Evolutionary conservation across 148 eudicot genomes (phyloP).

Genomic region (Chenopodium album): DNA sequence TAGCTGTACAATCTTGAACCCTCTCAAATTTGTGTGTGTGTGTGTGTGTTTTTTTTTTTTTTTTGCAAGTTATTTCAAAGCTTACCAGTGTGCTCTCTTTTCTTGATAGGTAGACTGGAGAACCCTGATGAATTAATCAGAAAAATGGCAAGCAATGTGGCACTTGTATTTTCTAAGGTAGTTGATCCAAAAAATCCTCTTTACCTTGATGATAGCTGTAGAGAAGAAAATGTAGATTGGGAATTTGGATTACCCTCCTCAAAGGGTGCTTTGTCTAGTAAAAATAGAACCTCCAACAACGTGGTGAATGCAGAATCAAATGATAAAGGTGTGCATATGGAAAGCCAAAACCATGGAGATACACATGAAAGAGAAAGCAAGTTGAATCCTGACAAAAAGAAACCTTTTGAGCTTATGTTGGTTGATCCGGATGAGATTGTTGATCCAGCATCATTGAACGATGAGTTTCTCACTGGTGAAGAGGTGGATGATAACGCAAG

Average conservation of each 20-base stretch:
- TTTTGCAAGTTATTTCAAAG: not conserved
- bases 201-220: slow-evolving; percentile 75
- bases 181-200: slow-evolving; percentile 90
- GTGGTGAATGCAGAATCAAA: slow-evolving; percentile 25
- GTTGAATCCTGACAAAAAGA: slow-evolving; percentile 41
- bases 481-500: slow-evolving; percentile 51
- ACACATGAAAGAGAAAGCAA: slow-evolving; percentile 25
- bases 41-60: not conserved
- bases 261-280: slow-evolving; percentile 25
- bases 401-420: slow-evolving; percentile 33
- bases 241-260: slow-evolving; percentile 65
- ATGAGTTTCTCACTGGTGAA: slow-evolving; percentile 44
- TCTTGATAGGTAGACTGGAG: slow-evolving; percentile 78
- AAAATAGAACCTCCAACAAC: slow-evolving; percentile 24
- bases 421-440: slow-evolving; percentile 85
- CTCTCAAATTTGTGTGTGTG: not conserved
- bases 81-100: slow-evolving; percentile 11
- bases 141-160: slow-evolving; percentile 81
- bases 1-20: slow-evolving; percentile 59
- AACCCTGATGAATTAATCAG: slow-evolving; percentile 69
- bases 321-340: slow-evolving; percentile 21
- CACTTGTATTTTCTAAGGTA: slow-evolving; percentile 81
- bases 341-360: slow-evolving; percentile 29
- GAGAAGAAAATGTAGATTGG: slow-evolving; percentile 76
- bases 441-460: slow-evolving; percentile 61